phyloP scores from a whole-genome alignment of 345 rosid genomes.

The Boechera stricta region DNA sequence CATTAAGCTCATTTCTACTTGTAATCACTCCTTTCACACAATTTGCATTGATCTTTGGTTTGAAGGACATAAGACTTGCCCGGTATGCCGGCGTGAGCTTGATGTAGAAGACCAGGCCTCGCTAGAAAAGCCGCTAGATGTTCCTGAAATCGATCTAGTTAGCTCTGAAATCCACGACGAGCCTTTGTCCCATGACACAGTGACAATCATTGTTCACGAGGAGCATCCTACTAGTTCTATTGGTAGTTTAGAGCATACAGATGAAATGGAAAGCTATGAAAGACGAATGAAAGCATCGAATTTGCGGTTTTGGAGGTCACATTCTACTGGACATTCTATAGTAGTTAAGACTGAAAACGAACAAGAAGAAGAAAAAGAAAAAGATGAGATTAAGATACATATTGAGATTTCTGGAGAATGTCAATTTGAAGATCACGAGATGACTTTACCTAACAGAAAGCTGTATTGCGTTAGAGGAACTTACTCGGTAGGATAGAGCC shows the following conservation, averaged over 20 bases:
- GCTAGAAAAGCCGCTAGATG: neutral
- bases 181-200: slow-evolving; percentile 25
- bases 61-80: slow-evolving; percentile 75
- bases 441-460: slow-evolving; percentile 51
- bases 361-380: slow-evolving; percentile 13
- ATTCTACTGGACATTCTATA: slow-evolving; percentile 84
- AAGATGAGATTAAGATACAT: slow-evolving; percentile 41
- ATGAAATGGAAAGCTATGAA: slow-evolving; percentile 41
- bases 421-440: slow-evolving; percentile 54
- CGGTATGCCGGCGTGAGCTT: slow-evolving; percentile 74
- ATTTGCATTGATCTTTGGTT: slow-evolving; percentile 94
- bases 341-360: slow-evolving; percentile 30
- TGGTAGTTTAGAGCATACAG: slow-evolving; percentile 44
- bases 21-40: slow-evolving; percentile 80
- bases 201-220: slow-evolving; percentile 46
- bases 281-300: slow-evolving; percentile 38
- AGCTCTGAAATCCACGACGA: slow-evolving; percentile 30
- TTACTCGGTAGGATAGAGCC: slow-evolving; percentile 38
- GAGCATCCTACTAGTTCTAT: slow-evolving; percentile 33
- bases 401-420: slow-evolving; percentile 45
- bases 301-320: slow-evolving; percentile 58
- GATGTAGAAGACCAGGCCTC: slow-evolving; percentile 47
- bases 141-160: slow-evolving; percentile 22
- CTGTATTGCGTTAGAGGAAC: slow-evolving; percentile 61
- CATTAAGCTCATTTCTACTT: slow-evolving; percentile 71